phyloP scores from a whole-genome alignment of 495 filamentous ascomycete species.

The Aspergillus affinis region DNA sequence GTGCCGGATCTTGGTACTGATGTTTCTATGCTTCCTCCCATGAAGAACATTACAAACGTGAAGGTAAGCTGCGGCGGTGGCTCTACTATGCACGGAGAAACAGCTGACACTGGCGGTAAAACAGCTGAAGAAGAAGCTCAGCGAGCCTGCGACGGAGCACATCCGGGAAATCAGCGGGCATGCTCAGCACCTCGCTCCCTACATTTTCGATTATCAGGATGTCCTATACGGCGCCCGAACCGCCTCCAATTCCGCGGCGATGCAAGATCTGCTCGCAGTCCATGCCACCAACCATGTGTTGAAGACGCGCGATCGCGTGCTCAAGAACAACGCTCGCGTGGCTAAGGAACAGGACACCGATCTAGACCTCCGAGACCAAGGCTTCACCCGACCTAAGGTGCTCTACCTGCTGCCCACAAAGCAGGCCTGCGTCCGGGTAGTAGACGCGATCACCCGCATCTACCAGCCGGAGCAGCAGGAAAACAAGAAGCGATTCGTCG shows the following conservation, averaged over 20 bases:
- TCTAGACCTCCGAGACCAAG: conserved; percentile 85
- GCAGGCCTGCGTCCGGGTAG: conserved; percentile 73
- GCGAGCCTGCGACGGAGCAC: conserved; percentile 30
- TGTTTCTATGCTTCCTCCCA: conserved; percentile 30
- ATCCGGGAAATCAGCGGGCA: conserved; percentile 36
- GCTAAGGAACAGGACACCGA: conserved; percentile 59
- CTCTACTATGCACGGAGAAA: no score
- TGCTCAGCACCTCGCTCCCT: conserved; percentile 37
- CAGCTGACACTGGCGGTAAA: conserved; percentile 6
- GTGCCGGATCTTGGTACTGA: conserved; percentile 39
- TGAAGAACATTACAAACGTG: conserved; percentile 37
- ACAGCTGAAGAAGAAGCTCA: conserved; percentile 49
- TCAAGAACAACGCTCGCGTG: conserved; percentile 85
- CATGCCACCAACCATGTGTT: conserved; percentile 89
- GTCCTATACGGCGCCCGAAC: conserved; percentile 73
- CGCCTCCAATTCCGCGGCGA: conserved; percentile 57
- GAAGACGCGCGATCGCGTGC: conserved; percentile 86
- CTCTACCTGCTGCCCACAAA: conserved; percentile 86
- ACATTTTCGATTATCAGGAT: conserved; percentile 74
- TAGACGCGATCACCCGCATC: conserved; percentile 70
- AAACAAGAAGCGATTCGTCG: conserved; percentile 88
- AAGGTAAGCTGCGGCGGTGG: conserved; percentile 30
- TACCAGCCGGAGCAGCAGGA: conserved; percentile 87
- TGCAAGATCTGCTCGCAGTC: conserved; percentile 73
- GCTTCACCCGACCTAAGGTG: conserved; percentile 92